Evolutionary conservation across 345 rosid genomes (phyloP).

Genomic region (Euphorbia lathyris): DNA sequence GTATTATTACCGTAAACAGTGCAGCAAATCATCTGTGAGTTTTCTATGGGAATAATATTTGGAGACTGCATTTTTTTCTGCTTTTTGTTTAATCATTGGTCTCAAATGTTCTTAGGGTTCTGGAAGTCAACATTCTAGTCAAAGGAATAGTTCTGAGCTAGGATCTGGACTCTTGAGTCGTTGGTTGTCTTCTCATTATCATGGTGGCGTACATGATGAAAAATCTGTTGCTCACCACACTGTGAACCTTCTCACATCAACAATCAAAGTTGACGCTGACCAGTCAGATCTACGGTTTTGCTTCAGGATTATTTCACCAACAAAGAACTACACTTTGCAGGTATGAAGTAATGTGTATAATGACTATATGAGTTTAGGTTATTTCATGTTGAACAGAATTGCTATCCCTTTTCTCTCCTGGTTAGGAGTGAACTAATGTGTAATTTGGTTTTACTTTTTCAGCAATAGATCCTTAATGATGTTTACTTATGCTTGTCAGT

Average conservation of each 20-base stretch:
- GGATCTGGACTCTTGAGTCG: constrained; percentile 95
- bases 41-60: constrained; percentile 11
- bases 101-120: constrained; percentile 50
- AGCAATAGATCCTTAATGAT: constrained; percentile 32
- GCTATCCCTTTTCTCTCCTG: not conserved
- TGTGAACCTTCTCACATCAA: constrained; percentile 97
- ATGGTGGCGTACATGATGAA: constrained; percentile 96
- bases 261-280: constrained; percentile 94
- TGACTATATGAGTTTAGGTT: constrained; percentile 16
- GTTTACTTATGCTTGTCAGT: constrained; percentile 60
- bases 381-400: not conserved
- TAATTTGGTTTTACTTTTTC: constrained; percentile 7
- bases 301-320: constrained; percentile 96
- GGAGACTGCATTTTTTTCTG: not conserved
- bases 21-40: constrained; percentile 88
- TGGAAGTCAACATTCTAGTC: constrained; percentile 70
- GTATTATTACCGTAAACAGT: constrained; percentile 91
- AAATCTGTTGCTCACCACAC: constrained; percentile 99
- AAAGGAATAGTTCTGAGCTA: constrained; percentile 91
- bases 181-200: constrained; percentile 94
- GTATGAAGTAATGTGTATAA: constrained; percentile 41
- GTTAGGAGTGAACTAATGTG: not conserved
- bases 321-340: constrained; percentile 98
- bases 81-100: not conserved
- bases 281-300: constrained; percentile 98